Evolutionary conservation across 2,329 filamentous ascomycete genomes (phyloP), one percentile per base, ranked within the genome.

Genomic region (Diaporthe citrichinensis): DNA sequence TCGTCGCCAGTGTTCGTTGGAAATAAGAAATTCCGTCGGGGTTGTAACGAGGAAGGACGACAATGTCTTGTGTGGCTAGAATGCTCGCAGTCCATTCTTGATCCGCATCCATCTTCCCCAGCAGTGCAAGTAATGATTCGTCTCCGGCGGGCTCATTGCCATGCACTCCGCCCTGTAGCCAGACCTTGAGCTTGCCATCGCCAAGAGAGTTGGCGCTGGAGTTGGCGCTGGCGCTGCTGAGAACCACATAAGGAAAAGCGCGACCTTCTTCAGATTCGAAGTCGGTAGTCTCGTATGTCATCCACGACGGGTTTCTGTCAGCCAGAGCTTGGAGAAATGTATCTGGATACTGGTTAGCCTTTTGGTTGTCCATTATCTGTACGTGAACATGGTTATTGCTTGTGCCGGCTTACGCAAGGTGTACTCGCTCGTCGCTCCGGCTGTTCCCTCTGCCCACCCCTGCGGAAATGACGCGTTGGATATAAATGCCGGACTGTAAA

Each of bases 101-200:
- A 39, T 68, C 31, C 14, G 65, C 46, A 46, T 68, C 65, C 65
- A 68, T 68, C 65, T 53, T 68, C 4, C 65, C 65, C 23, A 68
- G 46, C 7, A 68, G 46, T 3, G 65, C 65, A 14, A 68, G 65
- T n/a, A 68, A 28, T 23, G 65, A 34, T 68, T 68, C 65, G 23
- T 68, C 65, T 1, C 65, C 65, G 2, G 65, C 65, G 23, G 65
- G 65, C 65, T 68, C 65, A 17, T 68, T 68, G 7, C 65, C 65
- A 6, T 68, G 65, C 23, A 68, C 65, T 0, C 65, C 65, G 28
- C 65, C 65, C 65, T 68, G 65, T 1, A 68, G 34, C 65, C 46
- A 68, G 31, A 68, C 65, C 65, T 68, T 68, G 31, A 68, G 65
- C 31, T 68, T 68, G 15, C 65, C 65, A 10, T 53, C 10, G 6